Evolutionary conservation across 495 filamentous ascomycete species (phyloP).

Genomic region (Penicillium angulare): DNA sequence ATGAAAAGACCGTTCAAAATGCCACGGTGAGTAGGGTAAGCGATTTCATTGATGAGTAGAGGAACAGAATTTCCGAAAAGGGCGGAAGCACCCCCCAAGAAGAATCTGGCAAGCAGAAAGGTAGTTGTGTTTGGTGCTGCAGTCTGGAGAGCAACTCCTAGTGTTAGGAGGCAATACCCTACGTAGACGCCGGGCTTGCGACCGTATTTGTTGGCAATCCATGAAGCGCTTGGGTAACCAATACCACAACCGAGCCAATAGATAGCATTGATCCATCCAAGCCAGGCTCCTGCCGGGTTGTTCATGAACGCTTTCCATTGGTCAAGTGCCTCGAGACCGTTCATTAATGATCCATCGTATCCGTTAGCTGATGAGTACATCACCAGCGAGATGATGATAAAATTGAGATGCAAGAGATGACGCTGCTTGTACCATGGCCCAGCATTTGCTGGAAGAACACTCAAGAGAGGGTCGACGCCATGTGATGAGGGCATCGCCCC

Average conservation of each 20-base stretch:
- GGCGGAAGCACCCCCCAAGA: constrained; percentile 59
- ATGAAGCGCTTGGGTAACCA: constrained; percentile 58
- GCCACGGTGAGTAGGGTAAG: constrained; percentile 61
- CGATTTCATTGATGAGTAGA: constrained; percentile 61
- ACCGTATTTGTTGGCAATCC: constrained; percentile 57
- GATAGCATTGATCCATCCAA: constrained; percentile 58
- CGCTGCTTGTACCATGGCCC: constrained; percentile 18
- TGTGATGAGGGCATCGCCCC: not conserved
- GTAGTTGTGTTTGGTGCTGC: constrained; percentile 38
- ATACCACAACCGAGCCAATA: constrained; percentile 62
- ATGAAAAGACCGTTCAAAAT: constrained; percentile 63
- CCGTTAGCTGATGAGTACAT: constrained; percentile 23
- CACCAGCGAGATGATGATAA: constrained; percentile 17
- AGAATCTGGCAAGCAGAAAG: constrained; percentile 60
- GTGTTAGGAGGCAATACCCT: constrained; percentile 57
- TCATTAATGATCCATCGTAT: constrained; percentile 32
- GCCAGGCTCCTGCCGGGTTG: constrained; percentile 49
- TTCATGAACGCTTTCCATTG: constrained; percentile 37
- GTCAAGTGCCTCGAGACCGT: constrained; percentile 34
- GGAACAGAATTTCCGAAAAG: constrained; percentile 57
- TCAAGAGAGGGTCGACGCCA: not conserved
- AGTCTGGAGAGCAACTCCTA: constrained; percentile 57
- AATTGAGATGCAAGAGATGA: constrained; percentile 23
- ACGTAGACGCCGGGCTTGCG: constrained; percentile 57
- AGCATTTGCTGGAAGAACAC: constrained; percentile 6